phyloP scores from a whole-genome alignment of 2,329 filamentous ascomycete genomes.

The Aspergillus fructus region DNA sequence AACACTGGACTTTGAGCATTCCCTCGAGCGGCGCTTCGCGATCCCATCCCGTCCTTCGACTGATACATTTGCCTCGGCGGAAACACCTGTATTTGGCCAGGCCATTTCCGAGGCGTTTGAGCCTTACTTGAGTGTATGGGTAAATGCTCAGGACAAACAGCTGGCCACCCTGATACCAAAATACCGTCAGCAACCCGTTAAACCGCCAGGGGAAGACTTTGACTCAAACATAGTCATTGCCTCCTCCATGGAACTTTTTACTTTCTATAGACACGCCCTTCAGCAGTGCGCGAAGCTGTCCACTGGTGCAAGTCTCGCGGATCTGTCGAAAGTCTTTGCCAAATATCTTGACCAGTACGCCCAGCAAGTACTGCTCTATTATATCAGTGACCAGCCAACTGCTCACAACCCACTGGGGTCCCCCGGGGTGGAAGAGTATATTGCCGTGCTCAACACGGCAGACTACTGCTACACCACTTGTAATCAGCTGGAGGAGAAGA shows the following conservation, averaged over 20 bases:
- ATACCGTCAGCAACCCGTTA: conserved; percentile 78
- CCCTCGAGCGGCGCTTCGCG: conserved; percentile 78
- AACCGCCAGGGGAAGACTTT: conserved; percentile 86
- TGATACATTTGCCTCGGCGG: conserved; percentile 82
- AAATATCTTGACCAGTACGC: conserved; percentile 96
- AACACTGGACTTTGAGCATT: conserved; percentile 95
- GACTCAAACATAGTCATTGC: conserved; percentile 83
- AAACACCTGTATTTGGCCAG: conserved; percentile 76
- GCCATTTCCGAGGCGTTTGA: conserved; percentile 96
- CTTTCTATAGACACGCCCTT: conserved; percentile 90
- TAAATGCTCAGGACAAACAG: conserved; percentile 91
- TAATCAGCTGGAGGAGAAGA: conserved; percentile 89
- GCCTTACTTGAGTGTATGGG: conserved; percentile 94
- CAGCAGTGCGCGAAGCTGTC: conserved; percentile 96
- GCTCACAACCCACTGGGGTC: conserved; percentile 53
- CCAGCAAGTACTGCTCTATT: conserved; percentile 81
- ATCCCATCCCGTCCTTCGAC: conserved; percentile 72
- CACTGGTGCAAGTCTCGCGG: conserved; percentile 80
- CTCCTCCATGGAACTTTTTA: conserved; percentile 94
- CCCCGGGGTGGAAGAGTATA: conserved; percentile 67
- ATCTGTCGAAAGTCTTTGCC: conserved; percentile 79
- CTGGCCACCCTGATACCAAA: conserved; percentile 80
- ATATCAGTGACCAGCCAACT: conserved; percentile 61
- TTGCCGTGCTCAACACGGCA: conserved; percentile 90
- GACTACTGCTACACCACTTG: conserved; percentile 97